Percentiles rank a stretch among this genome's conserved stretches.
phyloP scores from a whole-genome alignment of 2,329 filamentous ascomycete genomes.

The Fusarium pininemorale region DNA sequence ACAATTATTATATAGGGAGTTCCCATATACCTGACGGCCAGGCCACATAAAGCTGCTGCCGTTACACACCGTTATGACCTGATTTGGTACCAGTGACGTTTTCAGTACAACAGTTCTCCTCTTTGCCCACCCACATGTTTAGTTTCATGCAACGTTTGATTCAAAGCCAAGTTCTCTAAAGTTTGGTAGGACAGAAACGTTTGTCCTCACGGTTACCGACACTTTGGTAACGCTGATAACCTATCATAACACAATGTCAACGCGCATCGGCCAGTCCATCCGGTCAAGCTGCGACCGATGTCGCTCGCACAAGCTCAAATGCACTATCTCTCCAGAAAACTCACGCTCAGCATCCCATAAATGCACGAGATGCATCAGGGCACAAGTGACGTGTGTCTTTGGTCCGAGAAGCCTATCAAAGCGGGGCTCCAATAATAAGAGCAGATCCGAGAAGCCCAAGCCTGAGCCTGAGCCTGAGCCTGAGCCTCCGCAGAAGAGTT shows the following conservation, averaged over 20 bases:
- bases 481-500: not conserved
- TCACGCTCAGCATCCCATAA: not conserved
- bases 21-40: too few relatives aligned
- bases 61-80: too few relatives aligned
- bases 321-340: not conserved
- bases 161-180: too few relatives aligned
- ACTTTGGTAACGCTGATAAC: not conserved
- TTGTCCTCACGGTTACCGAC: not conserved
- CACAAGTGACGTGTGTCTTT: not conserved
- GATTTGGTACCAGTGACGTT: too few relatives aligned
- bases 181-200: too few relatives aligned
- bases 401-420: not conserved
- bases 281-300: not conserved
- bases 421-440: not conserved
- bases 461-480: rapidly evolving
- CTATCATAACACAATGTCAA: not conserved
- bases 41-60: too few relatives aligned
- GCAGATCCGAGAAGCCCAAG: rapidly evolving
- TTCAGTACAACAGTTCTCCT: too few relatives aligned
- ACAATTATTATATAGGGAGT: too few relatives aligned
- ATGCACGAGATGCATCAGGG: not conserved
- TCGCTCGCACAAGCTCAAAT: not conserved
- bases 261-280: not conserved
- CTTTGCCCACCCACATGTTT: too few relatives aligned
- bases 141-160: too few relatives aligned